Conservation (phyloP, 73 alveolate species). For the Tetrahymena malaccensis region DNA sequence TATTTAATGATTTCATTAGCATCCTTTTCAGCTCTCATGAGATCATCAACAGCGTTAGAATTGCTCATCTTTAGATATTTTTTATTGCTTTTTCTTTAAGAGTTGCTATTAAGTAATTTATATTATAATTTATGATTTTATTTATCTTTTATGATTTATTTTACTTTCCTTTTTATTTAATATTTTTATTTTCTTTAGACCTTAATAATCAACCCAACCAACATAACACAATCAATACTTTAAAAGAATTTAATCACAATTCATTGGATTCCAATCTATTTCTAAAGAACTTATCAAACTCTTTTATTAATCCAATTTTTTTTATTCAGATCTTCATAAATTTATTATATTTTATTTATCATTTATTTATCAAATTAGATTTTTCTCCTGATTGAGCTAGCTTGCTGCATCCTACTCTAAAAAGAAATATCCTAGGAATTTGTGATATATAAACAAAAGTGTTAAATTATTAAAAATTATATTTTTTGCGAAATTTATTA, state of each 20-base stretch:
- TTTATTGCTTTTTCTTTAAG: neutral
- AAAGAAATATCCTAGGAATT: neutral
- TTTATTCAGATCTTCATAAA: neutral
- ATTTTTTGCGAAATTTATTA: too few species aligned
- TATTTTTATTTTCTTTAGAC: neutral
- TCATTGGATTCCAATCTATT: neutral
- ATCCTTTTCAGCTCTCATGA: conserved; percentile 36
- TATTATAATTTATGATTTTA: neutral
- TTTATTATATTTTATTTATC: too few species aligned
- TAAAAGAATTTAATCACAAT: too few species aligned
- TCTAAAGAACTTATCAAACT: neutral
- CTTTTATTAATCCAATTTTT: neutral
- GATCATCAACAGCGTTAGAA: conserved; percentile 33
- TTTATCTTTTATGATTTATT: neutral
- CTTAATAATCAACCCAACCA: neutral
- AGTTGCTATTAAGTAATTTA: neutral
- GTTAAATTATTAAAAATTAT: too few species aligned
- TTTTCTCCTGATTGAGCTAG: neutral
- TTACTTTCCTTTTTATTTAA: neutral
- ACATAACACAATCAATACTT: neutral
- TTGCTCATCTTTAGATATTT: neutral
- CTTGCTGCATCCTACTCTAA: neutral
- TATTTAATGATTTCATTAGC: conserved; percentile 31
- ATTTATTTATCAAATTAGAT: neutral
- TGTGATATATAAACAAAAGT: too few species aligned